Evolutionary conservation across 2,329 filamentous ascomycete species (phyloP).

Genomic region (Fusarium burgessii): DNA sequence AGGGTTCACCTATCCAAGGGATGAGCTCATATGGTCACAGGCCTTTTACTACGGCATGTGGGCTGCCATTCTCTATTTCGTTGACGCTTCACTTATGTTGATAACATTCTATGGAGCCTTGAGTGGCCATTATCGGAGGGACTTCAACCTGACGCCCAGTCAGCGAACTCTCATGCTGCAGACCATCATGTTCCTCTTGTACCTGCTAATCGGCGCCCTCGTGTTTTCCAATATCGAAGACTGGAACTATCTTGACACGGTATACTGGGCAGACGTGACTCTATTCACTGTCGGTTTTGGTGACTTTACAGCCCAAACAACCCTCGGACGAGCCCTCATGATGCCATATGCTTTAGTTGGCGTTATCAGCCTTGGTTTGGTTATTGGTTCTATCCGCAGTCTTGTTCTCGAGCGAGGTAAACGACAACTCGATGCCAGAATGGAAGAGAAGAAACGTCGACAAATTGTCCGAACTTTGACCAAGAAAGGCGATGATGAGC

Average conservation of each 20-base stretch:
- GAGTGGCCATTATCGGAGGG: constrained; percentile 75
- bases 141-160: constrained; percentile 81
- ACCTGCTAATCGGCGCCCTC: constrained; percentile 81
- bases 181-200: constrained; percentile 86
- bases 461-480: constrained; percentile 60
- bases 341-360: constrained; percentile 88
- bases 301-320: constrained; percentile 62
- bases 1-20: constrained; percentile 52
- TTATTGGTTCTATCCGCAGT: constrained; percentile 82
- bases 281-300: constrained; percentile 74
- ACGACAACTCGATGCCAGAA: constrained; percentile 65
- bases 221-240: constrained; percentile 79
- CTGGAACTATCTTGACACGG: constrained; percentile 81
- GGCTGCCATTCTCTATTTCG: constrained; percentile 81
- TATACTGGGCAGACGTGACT: constrained; percentile 84
- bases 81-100: constrained; percentile 81
- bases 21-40: constrained; percentile 76
- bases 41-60: constrained; percentile 90
- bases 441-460: constrained; percentile 70
- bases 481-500: constrained; percentile 57
- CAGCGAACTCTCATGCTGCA: constrained; percentile 92
- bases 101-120: constrained; percentile 84
- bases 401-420: constrained; percentile 70
- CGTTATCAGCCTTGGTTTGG: constrained; percentile 85
- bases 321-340: constrained; percentile 75